These are phyloP conservation scores for Podospora fimiseda DNA, from an alignment of 495 filamentous ascomycete species.

Conservation along the genomic window DNA sequence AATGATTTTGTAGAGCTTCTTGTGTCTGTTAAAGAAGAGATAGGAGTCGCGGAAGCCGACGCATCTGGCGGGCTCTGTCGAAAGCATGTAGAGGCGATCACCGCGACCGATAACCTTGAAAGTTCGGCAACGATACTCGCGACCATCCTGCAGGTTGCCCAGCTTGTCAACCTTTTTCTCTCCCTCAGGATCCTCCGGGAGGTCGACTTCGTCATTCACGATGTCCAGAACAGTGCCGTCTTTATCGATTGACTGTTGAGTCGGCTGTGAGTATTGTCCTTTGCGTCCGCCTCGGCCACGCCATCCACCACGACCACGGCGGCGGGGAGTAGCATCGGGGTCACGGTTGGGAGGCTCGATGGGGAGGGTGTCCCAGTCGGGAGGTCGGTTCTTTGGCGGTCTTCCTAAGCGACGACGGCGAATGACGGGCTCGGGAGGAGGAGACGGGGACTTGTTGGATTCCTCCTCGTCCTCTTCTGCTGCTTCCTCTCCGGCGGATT, in stretches of 20 bases:
- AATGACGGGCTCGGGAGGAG: slow-evolving; percentile 51
- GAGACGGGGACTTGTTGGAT: slow-evolving; percentile 42
- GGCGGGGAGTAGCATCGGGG: slow-evolving; percentile 51
- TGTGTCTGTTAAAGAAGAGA: slow-evolving; percentile 96
- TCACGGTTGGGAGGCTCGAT: slow-evolving; percentile 52
- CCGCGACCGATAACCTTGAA: slow-evolving; percentile 82
- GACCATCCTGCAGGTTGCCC: slow-evolving; percentile 69
- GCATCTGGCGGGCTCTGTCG: slow-evolving; percentile 91
- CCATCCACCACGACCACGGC: slow-evolving; percentile 64
- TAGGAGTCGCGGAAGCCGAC: slow-evolving; percentile 97
- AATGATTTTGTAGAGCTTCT: slow-evolving; percentile 90
- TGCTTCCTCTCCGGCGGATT: slow-evolving; percentile 33
- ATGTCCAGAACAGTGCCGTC: slow-evolving; percentile 92
- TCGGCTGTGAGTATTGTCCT: slow-evolving; percentile 64
- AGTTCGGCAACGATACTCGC: slow-evolving; percentile 89
- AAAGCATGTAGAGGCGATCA: slow-evolving; percentile 93
- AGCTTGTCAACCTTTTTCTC: slow-evolving; percentile 88
- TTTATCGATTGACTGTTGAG: slow-evolving; percentile 80
- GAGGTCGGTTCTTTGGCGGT: slow-evolving; percentile 74
- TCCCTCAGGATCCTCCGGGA: slow-evolving; percentile 82
- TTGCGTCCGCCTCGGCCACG: slow-evolving; percentile 63
- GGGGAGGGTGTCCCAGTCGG: slow-evolving; percentile 60
- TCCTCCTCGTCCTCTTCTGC: slow-evolving; percentile 38
- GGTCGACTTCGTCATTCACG: slow-evolving; percentile 79
- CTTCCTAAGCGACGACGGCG: slow-evolving; percentile 77